These are phyloP conservation scores for Cordyceps militaris DNA, from an alignment of 2,329 filamentous ascomycete species.

Conservation along the genomic window DNA sequence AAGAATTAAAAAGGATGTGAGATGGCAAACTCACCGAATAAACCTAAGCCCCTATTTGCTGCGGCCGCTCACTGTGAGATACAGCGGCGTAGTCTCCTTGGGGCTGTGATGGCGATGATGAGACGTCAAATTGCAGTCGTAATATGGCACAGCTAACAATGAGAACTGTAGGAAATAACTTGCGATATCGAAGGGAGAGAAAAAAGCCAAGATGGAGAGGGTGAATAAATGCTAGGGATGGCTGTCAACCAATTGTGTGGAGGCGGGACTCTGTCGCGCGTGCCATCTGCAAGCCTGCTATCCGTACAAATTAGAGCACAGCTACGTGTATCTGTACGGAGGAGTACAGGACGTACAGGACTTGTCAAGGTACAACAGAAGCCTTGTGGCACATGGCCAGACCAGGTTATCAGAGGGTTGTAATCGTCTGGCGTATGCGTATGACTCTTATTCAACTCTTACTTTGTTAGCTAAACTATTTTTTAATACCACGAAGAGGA, in stretches of 20 bases:
- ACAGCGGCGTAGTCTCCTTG: not conserved
- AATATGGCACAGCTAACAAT: not conserved
- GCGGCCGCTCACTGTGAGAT: not conserved
- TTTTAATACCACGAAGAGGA: too few relatives aligned
- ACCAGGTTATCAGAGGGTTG: not conserved
- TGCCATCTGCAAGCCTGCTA: conserved; percentile 5
- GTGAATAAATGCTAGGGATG: not conserved
- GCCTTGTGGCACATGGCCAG: conserved; percentile 3
- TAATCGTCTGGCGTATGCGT: too few relatives aligned
- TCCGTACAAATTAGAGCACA: too few relatives aligned
- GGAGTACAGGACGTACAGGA: not conserved
- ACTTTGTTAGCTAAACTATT: not conserved
- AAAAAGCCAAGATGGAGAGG: not conserved
- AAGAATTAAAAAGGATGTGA: not conserved
- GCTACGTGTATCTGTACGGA: too few relatives aligned
- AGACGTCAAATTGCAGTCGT: not conserved
- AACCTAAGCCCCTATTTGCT: conserved; percentile 2
- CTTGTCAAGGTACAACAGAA: not conserved
- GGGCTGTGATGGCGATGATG: not conserved
- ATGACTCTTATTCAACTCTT: not conserved
- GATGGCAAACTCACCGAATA: not conserved
- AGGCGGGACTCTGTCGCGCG: conserved; percentile 6
- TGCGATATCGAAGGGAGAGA: not conserved
- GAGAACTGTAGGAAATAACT: not conserved
- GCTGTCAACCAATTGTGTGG: not conserved